A percentile compares a stretch with the other conserved stretches of the same genome.
Conservation (phyloP, 768 basidiomycete genomes). For the Russula vinacea region DNA sequence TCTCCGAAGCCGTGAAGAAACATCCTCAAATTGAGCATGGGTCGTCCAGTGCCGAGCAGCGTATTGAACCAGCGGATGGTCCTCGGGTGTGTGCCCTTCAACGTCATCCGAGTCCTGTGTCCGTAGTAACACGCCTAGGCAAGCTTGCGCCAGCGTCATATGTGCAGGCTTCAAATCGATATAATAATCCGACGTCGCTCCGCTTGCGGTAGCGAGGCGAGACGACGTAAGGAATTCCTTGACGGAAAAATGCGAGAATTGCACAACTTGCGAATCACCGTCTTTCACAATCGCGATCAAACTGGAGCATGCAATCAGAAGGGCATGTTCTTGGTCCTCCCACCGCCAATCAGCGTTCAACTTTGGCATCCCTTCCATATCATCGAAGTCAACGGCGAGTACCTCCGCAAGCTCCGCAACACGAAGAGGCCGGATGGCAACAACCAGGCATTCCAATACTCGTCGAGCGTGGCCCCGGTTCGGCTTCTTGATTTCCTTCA, state of each 20-base stretch:
- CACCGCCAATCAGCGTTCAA: not conserved
- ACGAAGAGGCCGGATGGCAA: not conserved
- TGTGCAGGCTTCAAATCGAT: not conserved
- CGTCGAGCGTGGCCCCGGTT: not conserved
- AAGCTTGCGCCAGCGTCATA: conserved; percentile 1
- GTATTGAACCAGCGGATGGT: not conserved
- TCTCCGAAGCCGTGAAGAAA: not conserved
- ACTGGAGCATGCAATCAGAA: not conserved
- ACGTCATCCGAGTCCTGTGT: not conserved
- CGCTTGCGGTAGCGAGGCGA: too few species aligned
- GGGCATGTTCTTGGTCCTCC: not conserved
- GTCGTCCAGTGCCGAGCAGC: not conserved
- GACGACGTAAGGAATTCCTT: too few species aligned
- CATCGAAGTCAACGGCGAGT: not conserved
- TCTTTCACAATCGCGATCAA: not conserved
- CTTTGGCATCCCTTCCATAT: not conserved
- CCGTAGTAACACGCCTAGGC: not conserved
- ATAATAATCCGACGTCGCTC: not conserved
- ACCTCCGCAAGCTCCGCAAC: not conserved
- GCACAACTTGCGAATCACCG: not conserved
- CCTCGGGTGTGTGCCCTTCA: not conserved
- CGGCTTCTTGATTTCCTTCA: not conserved
- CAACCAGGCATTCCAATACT: not conserved
- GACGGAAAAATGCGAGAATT: too few species aligned
- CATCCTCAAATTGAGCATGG: not conserved